Evolutionary conservation across 345 rosid genomes (phyloP), one percentile per base, ranked within the genome.

Genomic region (Dipteronia dyeriana): DNA sequence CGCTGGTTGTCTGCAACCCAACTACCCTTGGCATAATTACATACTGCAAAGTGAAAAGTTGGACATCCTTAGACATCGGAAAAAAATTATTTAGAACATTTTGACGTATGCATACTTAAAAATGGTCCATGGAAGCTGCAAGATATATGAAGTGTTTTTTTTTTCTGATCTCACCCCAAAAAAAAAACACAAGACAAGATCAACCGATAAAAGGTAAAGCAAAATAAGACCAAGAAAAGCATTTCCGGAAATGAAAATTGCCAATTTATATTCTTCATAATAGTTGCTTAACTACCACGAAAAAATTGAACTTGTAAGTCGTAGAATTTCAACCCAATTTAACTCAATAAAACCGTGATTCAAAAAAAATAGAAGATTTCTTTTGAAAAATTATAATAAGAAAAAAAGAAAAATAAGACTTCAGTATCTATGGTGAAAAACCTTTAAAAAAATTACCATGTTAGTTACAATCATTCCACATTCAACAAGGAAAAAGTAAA

Each of bases 11-110:
- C 90, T 70, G 80, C 69, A 60, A 89, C 87, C 97, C 92, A 93
- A 79, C 75, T 84, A 34, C 97, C 98, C 68, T 89, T 89, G 63
- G 91, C 85, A 79, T 86, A 91, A 80, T 88, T 88, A 82, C 97
- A 91, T 14, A 62, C 96, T 89, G 90, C 83, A 78, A 69, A 56
- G 34, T 31, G 57, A 74, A 82, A 80, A 56, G 14, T 22, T 22
- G 41, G 47, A 23, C 47, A 70, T 19, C 5, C 63, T 73, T 71
- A 63, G 71, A 66, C 60, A 66, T 16, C 20, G 72, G 8, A 74
- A 66, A 23, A 78, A 14, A 3, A 13, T 34, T 17, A 53, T 43
- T 17, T 13, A 29, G 51, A 54, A 41, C 53, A n/a, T 73, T 62
- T 7, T 34, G 43, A 34, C 38, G 61, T 17, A 71, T 57, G 34